Evolutionary conservation across 768 basidiomycete genomes (phyloP), one percentile per base, ranked within the genome.

Genomic region (Coprinopsis strossmayeri): DNA sequence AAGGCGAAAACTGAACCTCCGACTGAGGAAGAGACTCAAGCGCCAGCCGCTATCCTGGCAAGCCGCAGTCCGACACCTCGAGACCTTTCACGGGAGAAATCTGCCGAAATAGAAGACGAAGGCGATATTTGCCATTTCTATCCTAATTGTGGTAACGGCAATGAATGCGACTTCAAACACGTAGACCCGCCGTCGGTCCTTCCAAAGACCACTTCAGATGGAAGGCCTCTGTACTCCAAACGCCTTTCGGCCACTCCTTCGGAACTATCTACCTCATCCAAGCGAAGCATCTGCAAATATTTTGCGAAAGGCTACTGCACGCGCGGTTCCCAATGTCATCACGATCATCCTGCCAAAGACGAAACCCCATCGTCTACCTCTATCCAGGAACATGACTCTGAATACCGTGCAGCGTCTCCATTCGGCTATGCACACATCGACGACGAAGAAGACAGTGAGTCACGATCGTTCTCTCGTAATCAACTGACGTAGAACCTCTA

Each of bases 251-350:
- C n/a, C n/a, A n/a, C n/a, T 38, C 9, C 10, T 21, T 38, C 37
- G 7, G 30, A 32, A 7, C 30, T 32, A 32, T 32, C 15, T 15
- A 15, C 15, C 7, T 7, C 7, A 32, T 7, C 7, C 30, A 15
- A 15, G 15, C 30, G 15, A 32, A 7, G 30, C 15, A 15, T 32
- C 30, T 61, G 64, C 51, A 52, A 46, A 24, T 61, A 57, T 45
- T 61, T 56, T 49, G 40, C 47, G 9, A 53, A 48, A 40, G 62
- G 63, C 7, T 56, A 32, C 20, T 62, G 62, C 48, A 46, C 21
- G 13, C 32, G 45, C 5, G 59, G 59, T 11, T 37, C 35, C 1
- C n/a, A 24, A 11, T 62, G 60, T 48, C 44, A 45, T 5, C 60
- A 53, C 52, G 45, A 27, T 20, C 63, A 62, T 56, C 13, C 12